Base-by-base conservation (phyloP, 169 alveolate genomes). In the Amoebophrya sp. region DNA sequence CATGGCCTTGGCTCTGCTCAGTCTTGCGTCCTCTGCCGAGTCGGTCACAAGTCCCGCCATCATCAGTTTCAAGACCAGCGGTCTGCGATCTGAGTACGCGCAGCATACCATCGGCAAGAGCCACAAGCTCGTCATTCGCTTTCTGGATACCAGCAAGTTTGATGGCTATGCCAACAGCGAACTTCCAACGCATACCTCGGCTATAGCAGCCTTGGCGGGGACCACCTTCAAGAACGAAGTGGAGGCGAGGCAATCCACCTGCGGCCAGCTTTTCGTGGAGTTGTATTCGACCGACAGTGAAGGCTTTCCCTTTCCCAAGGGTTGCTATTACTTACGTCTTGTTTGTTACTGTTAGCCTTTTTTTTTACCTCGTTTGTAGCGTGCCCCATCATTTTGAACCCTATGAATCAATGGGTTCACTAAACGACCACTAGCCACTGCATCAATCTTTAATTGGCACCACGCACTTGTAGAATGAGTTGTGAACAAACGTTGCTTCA, bases 281-380 rank as follows among this genome's bases (percentile, higher is more conserved):
- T 47, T 89, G 90, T 89, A 47, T 41, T 89, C 90, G n/a, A 36
- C 90, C 23, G 90, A 89, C 40, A 2, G 24, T 47, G 36, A 36
- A 33, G 90, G 90, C 41, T 89, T 89, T 40, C 90, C 90, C 41
- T 14, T 89, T 6, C 90, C 90, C 24, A 40, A 36, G n/a, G 90
- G 90, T 10, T 89, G 90, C 90, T 89, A 89, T 47, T 89, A 89
- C 90, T 34, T 33, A n/a, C n/a, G n/a, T n/a, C n/a, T n/a, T n/a
- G n/a, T n/a, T n/a, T n/a, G n/a, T n/a, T n/a, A n/a, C n/a, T n/a
- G n/a, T n/a, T n/a, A n/a, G n/a, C n/a, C n/a, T n/a, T n/a, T n/a
- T n/a, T n/a, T n/a, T n/a, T n/a, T n/a, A n/a, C n/a, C n/a, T n/a
- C n/a, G n/a, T n/a, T n/a, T n/a, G n/a, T n/a, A n/a, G n/a, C n/a